Conservation (phyloP, 2,329 filamentous ascomycete genomes). For the Malbranchea cinnamomea region DNA sequence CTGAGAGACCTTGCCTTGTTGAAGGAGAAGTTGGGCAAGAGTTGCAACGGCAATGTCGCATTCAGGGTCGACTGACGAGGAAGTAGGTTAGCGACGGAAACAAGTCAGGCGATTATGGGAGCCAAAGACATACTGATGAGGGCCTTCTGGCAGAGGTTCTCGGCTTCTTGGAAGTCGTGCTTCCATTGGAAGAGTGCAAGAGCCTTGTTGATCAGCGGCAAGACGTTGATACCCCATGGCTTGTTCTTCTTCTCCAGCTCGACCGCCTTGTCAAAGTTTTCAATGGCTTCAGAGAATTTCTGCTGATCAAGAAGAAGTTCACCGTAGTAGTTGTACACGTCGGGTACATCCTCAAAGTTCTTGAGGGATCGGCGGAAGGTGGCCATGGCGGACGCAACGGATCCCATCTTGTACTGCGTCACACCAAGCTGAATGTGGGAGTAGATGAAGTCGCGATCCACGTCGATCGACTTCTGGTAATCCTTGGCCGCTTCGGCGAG, state of each 20-base stretch:
- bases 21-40: conserved; percentile 92
- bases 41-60: conserved; percentile 98
- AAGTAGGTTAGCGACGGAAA: conserved; percentile 20
- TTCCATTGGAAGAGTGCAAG: conserved; percentile 97
- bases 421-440: conserved; percentile 98
- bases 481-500: conserved; percentile 90
- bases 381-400: conserved; percentile 92
- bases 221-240: conserved; percentile 90
- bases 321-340: conserved; percentile 99
- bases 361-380: conserved; percentile 96
- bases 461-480: conserved; percentile 97
- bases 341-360: conserved; percentile 91
- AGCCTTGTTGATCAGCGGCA: conserved; percentile 97
- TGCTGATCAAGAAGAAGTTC: conserved; percentile 93
- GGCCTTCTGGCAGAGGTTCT: conserved; percentile 93
- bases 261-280: conserved; percentile 97
- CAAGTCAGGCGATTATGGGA: not conserved
- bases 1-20: conserved; percentile 93
- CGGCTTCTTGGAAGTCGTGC: conserved; percentile 85
- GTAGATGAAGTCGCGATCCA: conserved; percentile 94
- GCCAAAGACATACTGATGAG: conserved; percentile 62
- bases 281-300: conserved; percentile 87
- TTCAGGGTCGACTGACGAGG: conserved; percentile 69
- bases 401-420: conserved; percentile 99
- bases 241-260: conserved; percentile 95